Evolutionary conservation across 768 basidiomycete species (phyloP), one percentile per base, ranked within the genome.

Genomic region (Tulasnella sp.): DNA sequence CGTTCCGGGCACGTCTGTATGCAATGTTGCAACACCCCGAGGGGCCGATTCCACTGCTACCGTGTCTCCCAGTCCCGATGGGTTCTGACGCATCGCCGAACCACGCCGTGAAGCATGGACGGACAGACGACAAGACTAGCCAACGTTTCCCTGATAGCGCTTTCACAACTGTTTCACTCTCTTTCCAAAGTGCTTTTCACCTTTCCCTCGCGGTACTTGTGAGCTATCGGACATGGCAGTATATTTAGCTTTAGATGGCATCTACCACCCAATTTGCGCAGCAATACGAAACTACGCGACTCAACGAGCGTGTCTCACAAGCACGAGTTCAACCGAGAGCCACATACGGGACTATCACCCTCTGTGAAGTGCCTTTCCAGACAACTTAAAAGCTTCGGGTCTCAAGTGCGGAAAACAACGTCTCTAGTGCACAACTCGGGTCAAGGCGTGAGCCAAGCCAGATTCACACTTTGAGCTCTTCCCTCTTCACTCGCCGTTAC

Each of bases 261-360:
- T 82, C 82, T 80, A 83, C 82, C 83, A 81, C 81, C 81, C 82
- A 73, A 77, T 82, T 83, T 76, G 82, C 80, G 82, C 83, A 83
- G 83, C 82, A 84, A 82, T 84, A 80, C 80, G 81, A 84, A 84
- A 82, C 82, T 83, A 84, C 82, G 79, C 81, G 80, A 84, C 83
- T 84, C 81, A 75, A 82, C 70, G 81, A 84, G 78, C 79, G 80
- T 74, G 73, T 75, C 80, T 80, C 81, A 82, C 78, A 76, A 77
- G 24, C 31, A 25, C 53, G 42, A 31, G 19, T 42, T 34, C 53
- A 42, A 24, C 38, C 53, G 30, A 50, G 27, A 19, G 43, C 45
- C 41, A 61, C n/a, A 44, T 34, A 75, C 72, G 70, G 74, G 78
- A 80, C 80, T 81, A 74, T 81, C 80, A 82, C 82, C 81, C 82